These are phyloP conservation scores for Trypanosoma lewisi DNA, from an alignment of 208 protist species.

Conservation along the genomic window DNA sequence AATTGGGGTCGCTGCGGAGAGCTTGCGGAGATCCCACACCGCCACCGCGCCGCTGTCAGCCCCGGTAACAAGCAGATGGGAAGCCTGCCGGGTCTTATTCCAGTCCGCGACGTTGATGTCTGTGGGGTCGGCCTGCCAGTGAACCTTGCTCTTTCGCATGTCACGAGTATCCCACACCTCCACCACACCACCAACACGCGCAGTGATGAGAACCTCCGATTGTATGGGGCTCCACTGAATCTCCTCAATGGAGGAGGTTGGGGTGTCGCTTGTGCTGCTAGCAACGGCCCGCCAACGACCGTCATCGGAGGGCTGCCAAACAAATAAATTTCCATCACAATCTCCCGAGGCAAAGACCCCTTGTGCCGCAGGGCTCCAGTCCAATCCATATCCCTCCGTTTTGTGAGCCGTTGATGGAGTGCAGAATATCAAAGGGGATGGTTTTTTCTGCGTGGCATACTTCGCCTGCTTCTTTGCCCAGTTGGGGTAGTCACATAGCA, in stretches of 20 bases:
- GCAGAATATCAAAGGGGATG: slow-evolving; percentile 53
- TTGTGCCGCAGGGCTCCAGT: slow-evolving; percentile 89
- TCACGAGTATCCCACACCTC: slow-evolving; percentile 93
- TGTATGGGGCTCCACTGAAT: slow-evolving; percentile 96
- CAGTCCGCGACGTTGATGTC: slow-evolving; percentile 98
- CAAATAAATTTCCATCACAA: slow-evolving; percentile 87
- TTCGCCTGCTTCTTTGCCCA: slow-evolving; percentile 79
- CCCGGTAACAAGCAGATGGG: slow-evolving; percentile 96
- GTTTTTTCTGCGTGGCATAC: slow-evolving; percentile 25
- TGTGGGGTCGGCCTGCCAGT: slow-evolving; percentile 73
- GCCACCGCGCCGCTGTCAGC: slow-evolving; percentile 95
- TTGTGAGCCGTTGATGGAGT: slow-evolving; percentile 79
- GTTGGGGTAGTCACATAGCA: slow-evolving; percentile 79
- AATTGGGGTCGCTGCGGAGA: slow-evolving; percentile 56
- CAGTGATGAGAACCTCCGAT: slow-evolving; percentile 82
- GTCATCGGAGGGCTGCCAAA: slow-evolving; percentile 82
- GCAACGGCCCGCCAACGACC: slow-evolving; percentile 73
- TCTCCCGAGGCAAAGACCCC: slow-evolving; percentile 91
- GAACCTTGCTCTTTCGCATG: slow-evolving; percentile 69
- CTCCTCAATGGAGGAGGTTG: slow-evolving; percentile 93
- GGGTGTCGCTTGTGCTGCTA: slow-evolving; percentile 42
- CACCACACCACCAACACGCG: slow-evolving; percentile 73
- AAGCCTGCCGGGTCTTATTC: slow-evolving; percentile 88
- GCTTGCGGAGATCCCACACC: slow-evolving; percentile 96
- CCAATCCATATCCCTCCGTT: slow-evolving; percentile 96